phyloP scores from a whole-genome alignment of 441 rosid species.

The Corymbia citriodora region DNA sequence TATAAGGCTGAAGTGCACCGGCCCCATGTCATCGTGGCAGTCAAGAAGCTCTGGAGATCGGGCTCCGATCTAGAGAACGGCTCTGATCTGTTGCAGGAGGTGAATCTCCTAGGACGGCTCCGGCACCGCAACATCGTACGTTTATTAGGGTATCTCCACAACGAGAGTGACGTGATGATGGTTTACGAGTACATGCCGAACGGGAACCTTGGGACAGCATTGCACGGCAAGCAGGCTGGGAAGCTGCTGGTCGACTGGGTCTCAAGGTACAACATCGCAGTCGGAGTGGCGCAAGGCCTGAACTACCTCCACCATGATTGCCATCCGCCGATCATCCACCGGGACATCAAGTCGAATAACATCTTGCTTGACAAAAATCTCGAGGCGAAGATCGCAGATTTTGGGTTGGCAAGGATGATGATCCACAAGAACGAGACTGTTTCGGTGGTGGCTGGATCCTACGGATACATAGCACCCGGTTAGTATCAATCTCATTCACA shows the following conservation, averaged over 20 bases:
- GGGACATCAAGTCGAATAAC: conserved; percentile 79
- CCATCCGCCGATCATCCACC: conserved; percentile 67
- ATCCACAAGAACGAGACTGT: conserved; percentile 66
- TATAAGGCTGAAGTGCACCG: conserved; percentile 70
- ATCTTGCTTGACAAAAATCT: conserved; percentile 59
- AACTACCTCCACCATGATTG: conserved; percentile 77
- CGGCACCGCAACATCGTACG: conserved; percentile 72
- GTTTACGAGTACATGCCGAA: conserved; percentile 70
- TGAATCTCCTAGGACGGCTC: conserved; percentile 56
- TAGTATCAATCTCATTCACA: background rate
- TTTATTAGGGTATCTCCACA: conserved; percentile 65
- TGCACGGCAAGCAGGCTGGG: conserved; percentile 46
- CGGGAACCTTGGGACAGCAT: conserved; percentile 63
- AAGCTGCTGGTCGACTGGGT: conserved; percentile 69
- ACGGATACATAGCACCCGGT: conserved; percentile 80
- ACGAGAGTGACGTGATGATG: conserved; percentile 65
- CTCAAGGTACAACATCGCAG: conserved; percentile 66
- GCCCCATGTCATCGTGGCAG: conserved; percentile 52
- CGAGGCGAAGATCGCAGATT: conserved; percentile 70
- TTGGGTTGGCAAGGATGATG: conserved; percentile 84
- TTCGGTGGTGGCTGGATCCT: conserved; percentile 80
- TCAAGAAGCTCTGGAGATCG: conserved; percentile 76
- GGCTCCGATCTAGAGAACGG: conserved; percentile 32
- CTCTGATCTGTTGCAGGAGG: conserved; percentile 53
- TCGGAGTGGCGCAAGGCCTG: conserved; percentile 74